Conservation (phyloP, 352 stramenopile genomes). For the Phytopythium chamaehyphon region DNA sequence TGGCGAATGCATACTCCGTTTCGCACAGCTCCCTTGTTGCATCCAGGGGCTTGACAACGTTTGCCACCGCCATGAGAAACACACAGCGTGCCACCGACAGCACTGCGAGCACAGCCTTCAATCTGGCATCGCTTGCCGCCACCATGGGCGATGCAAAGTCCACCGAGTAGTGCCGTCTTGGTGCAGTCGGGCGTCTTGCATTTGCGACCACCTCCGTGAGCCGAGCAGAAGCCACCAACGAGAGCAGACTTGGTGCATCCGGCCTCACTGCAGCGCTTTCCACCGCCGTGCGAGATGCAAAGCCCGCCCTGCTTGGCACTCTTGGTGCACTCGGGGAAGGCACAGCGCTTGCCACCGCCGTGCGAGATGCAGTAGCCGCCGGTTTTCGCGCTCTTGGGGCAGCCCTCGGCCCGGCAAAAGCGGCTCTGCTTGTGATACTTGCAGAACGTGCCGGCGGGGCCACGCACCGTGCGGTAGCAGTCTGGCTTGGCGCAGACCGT, state of each 20-base stretch:
- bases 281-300: slow-evolving; percentile 80
- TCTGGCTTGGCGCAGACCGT: slow-evolving; percentile 73
- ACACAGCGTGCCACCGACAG: slow-evolving; percentile 56
- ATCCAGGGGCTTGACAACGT: slow-evolving; percentile 69
- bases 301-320: slow-evolving; percentile 79
- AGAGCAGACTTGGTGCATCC: slow-evolving; percentile 81
- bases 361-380: slow-evolving; percentile 75
- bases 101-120: slow-evolving; percentile 59
- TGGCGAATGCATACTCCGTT: slow-evolving; percentile 87
- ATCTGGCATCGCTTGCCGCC: slow-evolving; percentile 78
- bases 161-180: slow-evolving; percentile 74
- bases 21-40: slow-evolving; percentile 77
- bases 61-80: slow-evolving; percentile 73
- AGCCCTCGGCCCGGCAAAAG: slow-evolving; percentile 66
- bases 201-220: slow-evolving; percentile 72
- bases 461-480: slow-evolving; percentile 74
- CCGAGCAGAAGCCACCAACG: slow-evolving; percentile 78
- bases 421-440: slow-evolving; percentile 85
- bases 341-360: slow-evolving; percentile 67
- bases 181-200: slow-evolving; percentile 68
- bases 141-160: slow-evolving; percentile 78
- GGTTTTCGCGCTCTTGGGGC: slow-evolving; percentile 76
- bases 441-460: slow-evolving; percentile 64
- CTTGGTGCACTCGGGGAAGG: slow-evolving; percentile 74
- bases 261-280: slow-evolving; percentile 69